Conservation (phyloP, 2,329 filamentous ascomycete genomes). For the Aspergillus puulaauensis region DNA sequence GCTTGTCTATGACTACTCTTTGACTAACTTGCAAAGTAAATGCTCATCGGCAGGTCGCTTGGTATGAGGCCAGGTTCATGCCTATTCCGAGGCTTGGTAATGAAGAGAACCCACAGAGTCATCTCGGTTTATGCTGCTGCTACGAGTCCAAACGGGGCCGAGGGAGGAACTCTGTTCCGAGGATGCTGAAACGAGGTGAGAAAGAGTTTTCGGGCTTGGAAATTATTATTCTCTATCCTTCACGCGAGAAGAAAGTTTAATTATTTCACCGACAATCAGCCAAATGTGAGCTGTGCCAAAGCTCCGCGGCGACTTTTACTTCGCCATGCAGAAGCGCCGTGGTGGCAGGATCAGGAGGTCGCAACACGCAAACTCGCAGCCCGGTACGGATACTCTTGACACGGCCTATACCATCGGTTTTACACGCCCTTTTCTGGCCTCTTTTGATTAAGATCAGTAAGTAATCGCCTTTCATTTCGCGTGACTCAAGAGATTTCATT, state of each 20-base stretch:
- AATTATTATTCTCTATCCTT: slow-evolving; percentile 5
- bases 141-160: too few relatives aligned
- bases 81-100: neutral
- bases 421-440: neutral
- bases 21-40: too few relatives aligned
- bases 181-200: slow-evolving; percentile 1
- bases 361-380: too few relatives aligned
- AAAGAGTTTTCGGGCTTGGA: neutral
- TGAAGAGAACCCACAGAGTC: too few relatives aligned
- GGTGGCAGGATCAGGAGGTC: neutral
- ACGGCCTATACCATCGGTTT: neutral
- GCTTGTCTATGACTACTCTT: neutral
- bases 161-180: neutral
- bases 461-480: too few relatives aligned
- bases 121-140: too few relatives aligned
- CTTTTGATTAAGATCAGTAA: neutral
- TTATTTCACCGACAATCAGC: slow-evolving; percentile 15
- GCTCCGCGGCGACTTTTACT: slow-evolving; percentile 10
- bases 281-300: slow-evolving; percentile 16
- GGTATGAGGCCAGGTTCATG: neutral
- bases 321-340: slow-evolving; percentile 9
- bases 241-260: slow-evolving; percentile 12
- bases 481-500: neutral
- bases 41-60: neutral
- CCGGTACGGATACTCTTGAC: too few relatives aligned